phyloP scores from a whole-genome alignment of 148 eudicot species.

The Rhododendron ferrugineum region DNA sequence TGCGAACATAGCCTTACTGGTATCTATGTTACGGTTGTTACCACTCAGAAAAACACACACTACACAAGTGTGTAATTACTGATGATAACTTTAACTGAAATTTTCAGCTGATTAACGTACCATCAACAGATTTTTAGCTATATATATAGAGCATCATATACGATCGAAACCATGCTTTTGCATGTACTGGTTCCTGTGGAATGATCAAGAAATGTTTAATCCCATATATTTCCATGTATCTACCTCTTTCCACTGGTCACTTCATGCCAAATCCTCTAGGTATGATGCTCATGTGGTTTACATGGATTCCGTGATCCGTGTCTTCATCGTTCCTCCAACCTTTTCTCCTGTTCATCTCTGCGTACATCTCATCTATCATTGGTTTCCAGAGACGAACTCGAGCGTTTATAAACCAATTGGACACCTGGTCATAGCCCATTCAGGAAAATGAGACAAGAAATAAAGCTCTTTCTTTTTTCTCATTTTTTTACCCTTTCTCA shows the following conservation, averaged over 20 bases:
- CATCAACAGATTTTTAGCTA: not conserved
- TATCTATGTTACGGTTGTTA: too few relatives aligned
- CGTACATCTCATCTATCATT: conserved; percentile 86
- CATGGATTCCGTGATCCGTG: conserved; percentile 1
- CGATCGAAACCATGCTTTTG: not conserved
- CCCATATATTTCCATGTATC: not conserved
- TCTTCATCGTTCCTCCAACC: conserved; percentile 33
- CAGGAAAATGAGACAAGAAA: not conserved
- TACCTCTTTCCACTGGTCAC: conserved; percentile 4
- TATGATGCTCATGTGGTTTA: conserved; percentile 31
- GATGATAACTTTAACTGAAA: not conserved
- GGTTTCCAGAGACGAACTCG: conserved; percentile 97
- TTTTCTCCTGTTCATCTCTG: conserved; percentile 63
- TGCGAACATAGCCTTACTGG: not conserved
- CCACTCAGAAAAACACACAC: not conserved
- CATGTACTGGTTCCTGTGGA: not conserved
- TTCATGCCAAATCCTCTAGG: conserved; percentile 25
- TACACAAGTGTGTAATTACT: not conserved
- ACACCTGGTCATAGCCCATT: conserved; percentile 45
- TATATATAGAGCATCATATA: not conserved
- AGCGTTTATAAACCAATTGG: conserved; percentile 95
- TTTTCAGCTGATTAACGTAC: not conserved
- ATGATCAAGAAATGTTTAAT: conserved; percentile 3
- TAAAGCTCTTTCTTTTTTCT: not conserved
- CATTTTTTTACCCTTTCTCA: not conserved